Percentiles rank a stretch among this genome's conserved stretches.
Conservation (phyloP, 768 basidiomycete species). For the Rhodotorula taiwanensis region DNA sequence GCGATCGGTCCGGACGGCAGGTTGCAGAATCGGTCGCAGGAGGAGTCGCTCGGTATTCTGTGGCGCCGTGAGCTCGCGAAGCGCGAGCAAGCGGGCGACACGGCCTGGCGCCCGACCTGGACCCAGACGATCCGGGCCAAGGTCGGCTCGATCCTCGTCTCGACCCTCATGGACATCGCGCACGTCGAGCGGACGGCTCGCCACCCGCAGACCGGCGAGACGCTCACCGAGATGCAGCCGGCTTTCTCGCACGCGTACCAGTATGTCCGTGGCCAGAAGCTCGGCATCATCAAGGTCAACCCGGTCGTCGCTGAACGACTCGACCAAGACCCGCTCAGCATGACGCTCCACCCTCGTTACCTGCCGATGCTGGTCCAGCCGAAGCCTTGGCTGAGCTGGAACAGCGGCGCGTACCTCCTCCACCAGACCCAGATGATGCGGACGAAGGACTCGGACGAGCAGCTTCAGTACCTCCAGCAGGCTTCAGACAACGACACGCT, state of each 20-base stretch:
- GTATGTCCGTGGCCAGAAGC: conserved; percentile 82
- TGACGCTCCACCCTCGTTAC: conserved; percentile 81
- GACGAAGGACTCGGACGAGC: conserved; percentile 79
- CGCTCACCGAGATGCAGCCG: conserved; percentile 63
- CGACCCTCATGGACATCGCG: conserved; percentile 76
- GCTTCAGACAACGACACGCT: conserved; percentile 68
- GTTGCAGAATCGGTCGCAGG: conserved; percentile 60
- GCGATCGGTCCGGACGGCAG: conserved; percentile 18
- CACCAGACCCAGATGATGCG: conserved; percentile 75
- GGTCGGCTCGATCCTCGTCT: conserved; percentile 74
- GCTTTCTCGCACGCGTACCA: conserved; percentile 90
- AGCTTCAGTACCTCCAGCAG: conserved; percentile 65
- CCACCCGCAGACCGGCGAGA: conserved; percentile 58
- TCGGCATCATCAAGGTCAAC: conserved; percentile 86
- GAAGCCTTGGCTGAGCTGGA: conserved; percentile 70
- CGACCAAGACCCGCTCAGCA: conserved; percentile 62
- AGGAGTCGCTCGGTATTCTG: conserved; percentile 22
- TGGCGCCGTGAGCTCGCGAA: conserved; percentile 33
- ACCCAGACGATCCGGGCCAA: conserved; percentile 66
- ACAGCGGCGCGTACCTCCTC: conserved; percentile 75
- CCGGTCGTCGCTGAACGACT: conserved; percentile 68
- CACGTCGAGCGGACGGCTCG: conserved; percentile 51
- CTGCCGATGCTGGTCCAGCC: conserved; percentile 92
- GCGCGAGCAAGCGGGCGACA: conserved; percentile 59
- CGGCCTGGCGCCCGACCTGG: conserved; percentile 71